Evolutionary conservation across 495 filamentous ascomycete species (phyloP).

Genomic region (Hyaloscypha bicolor): DNA sequence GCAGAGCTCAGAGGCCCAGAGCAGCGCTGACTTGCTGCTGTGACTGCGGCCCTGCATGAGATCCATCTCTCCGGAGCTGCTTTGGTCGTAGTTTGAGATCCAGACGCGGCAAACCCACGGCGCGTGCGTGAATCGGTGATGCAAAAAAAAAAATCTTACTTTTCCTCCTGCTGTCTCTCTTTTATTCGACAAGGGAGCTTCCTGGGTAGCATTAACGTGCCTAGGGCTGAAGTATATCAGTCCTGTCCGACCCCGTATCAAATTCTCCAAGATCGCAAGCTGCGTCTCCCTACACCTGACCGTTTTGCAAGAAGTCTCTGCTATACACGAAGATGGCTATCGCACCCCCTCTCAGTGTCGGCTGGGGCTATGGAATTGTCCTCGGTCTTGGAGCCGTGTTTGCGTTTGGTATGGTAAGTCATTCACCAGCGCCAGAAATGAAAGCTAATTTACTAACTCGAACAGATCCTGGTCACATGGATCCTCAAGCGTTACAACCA

Average conservation of each 20-base stretch:
- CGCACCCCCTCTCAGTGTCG: constrained; percentile 63
- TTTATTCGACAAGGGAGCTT: too few species aligned
- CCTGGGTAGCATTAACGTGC: not conserved
- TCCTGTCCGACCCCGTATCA: not conserved
- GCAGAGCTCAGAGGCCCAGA: too few species aligned
- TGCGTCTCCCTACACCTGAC: constrained; percentile 12
- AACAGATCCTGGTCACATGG: constrained; percentile 69
- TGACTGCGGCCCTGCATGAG: not conserved
- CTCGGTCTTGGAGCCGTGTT: constrained; percentile 75
- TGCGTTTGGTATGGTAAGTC: constrained; percentile 74
- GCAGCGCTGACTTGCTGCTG: not conserved
- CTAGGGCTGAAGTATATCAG: constrained; percentile 2
- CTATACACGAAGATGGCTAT: constrained; percentile 25
- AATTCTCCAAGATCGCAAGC: constrained; percentile 7
- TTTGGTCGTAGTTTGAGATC: constrained; percentile 10
- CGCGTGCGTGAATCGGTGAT: not conserved
- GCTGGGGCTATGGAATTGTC: constrained; percentile 83
- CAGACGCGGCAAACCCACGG: not conserved
- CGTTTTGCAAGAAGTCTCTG: constrained; percentile 8
- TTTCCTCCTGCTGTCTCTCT: not conserved
- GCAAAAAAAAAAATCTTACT: not conserved
- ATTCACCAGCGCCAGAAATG: not conserved
- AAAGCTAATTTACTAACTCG: not conserved
- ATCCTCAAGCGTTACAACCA: constrained; percentile 84
- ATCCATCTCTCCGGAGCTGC: not conserved